Conservation (phyloP, 1,284 basidiomycete genomes). For the Cystobasidium slooffiae region DNA sequence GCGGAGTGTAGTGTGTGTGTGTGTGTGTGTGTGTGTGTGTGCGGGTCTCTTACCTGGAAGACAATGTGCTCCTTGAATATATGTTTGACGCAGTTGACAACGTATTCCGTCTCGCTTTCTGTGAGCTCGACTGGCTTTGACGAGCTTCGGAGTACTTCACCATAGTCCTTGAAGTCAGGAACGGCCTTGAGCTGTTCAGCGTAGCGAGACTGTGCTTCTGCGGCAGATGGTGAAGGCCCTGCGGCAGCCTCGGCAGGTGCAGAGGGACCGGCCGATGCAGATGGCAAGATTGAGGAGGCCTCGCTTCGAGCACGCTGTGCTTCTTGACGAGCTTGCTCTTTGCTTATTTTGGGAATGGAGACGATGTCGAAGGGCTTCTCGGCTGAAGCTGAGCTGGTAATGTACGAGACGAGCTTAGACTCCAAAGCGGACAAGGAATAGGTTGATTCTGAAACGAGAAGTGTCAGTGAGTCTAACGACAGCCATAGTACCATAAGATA, state of each 20-base stretch:
- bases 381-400: conserved; percentile 74
- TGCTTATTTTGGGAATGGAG: conserved; percentile 85
- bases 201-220: conserved; percentile 84
- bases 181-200: conserved; percentile 81
- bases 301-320: conserved; percentile 63
- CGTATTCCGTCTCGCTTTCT: conserved; percentile 97
- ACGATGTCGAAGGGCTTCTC: conserved; percentile 76
- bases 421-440: conserved; percentile 86
- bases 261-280: conserved; percentile 36
- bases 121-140: conserved; percentile 81
- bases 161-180: conserved; percentile 84
- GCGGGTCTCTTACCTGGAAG: conserved; percentile 73
- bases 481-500: conserved; percentile 8
- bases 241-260: conserved; percentile 54
- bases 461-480: background rate
- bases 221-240: conserved; percentile 71
- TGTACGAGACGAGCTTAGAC: conserved; percentile 82
- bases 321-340: conserved; percentile 83
- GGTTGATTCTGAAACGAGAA: conserved; percentile 71
- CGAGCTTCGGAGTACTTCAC: conserved; percentile 84
- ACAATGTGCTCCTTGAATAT: conserved; percentile 94
- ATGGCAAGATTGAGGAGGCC: conserved; percentile 8
- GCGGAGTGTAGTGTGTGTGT: background rate
- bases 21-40: background rate
- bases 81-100: conserved; percentile 95